Percentiles rank a stretch among this genome's conserved stretches.
These are phyloP conservation scores for Colletotrichum somersetense DNA, from an alignment of 2,329 filamentous ascomycete species.

Conservation along the genomic window DNA sequence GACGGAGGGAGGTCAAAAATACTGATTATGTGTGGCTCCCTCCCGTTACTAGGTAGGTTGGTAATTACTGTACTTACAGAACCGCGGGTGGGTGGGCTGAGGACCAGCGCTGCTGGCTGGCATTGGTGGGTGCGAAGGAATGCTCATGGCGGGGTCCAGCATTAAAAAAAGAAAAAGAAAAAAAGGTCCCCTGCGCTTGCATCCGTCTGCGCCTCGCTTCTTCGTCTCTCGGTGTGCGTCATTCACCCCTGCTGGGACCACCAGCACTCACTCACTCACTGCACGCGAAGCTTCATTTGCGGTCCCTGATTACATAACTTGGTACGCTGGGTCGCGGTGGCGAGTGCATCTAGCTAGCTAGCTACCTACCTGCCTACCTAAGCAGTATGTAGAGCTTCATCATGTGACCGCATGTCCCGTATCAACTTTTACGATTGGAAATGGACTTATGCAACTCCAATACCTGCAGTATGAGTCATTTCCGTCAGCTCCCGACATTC, in stretches of 20 bases:
- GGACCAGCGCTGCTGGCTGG: conserved; percentile 10
- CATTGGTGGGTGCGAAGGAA: conserved; percentile 33
- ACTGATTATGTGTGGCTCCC: conserved; percentile 39
- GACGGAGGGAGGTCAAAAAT: conserved; percentile 34
- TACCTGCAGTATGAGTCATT: not conserved
- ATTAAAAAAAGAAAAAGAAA: conserved; percentile 2
- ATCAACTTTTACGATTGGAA: not conserved
- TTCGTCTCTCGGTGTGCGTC: conserved; percentile 40
- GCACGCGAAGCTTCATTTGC: conserved; percentile 15
- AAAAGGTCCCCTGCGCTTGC: conserved; percentile 8
- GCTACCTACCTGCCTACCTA: no score
- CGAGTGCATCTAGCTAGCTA: not conserved
- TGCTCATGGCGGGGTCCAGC: conserved; percentile 20
- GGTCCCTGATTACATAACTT: conserved; percentile 4
- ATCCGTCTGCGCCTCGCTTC: conserved; percentile 11
- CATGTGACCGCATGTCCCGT: no score
- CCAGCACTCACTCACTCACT: not conserved
- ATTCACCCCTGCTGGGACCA: conserved; percentile 16
- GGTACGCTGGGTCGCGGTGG: not conserved
- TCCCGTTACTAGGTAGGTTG: not conserved
- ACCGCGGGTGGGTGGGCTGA: conserved; percentile 11
- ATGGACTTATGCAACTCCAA: not conserved
- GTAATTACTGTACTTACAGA: not conserved
- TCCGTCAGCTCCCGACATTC: not conserved
- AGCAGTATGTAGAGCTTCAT: not conserved